Percentiles rank a stretch among this genome's conserved stretches.
Conservation (phyloP, 2,329 filamentous ascomycete species). For the Curvularia eragrostidis region DNA sequence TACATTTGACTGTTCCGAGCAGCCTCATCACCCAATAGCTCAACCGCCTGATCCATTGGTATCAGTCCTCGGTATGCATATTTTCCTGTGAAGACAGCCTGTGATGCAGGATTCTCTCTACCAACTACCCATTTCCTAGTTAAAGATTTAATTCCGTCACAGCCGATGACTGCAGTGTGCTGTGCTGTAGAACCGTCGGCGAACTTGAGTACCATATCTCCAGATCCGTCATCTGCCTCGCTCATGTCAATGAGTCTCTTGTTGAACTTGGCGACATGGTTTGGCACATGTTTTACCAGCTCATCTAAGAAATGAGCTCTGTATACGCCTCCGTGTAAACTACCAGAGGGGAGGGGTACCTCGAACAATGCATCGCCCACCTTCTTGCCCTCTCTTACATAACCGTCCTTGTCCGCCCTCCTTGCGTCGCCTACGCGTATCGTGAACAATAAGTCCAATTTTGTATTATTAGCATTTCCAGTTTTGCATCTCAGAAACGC, state of each 20-base stretch:
- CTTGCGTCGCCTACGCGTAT: slow-evolving; percentile 43
- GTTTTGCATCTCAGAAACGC: slow-evolving; percentile 55
- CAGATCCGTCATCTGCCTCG: slow-evolving; percentile 39
- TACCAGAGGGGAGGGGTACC: slow-evolving; percentile 29
- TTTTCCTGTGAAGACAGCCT: slow-evolving; percentile 63
- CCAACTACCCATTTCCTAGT: slow-evolving; percentile 63
- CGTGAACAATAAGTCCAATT: slow-evolving; percentile 39
- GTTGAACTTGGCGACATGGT: slow-evolving; percentile 52
- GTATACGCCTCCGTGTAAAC: slow-evolving; percentile 51
- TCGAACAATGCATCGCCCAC: slow-evolving; percentile 44
- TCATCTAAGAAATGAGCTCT: slow-evolving; percentile 60
- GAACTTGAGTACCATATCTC: slow-evolving; percentile 51
- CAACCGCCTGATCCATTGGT: slow-evolving; percentile 63
- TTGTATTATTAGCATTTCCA: slow-evolving; percentile 42
- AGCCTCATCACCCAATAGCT: slow-evolving; percentile 59
- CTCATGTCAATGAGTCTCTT: slow-evolving; percentile 49
- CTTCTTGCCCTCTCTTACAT: slow-evolving; percentile 37
- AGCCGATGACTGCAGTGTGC: slow-evolving; percentile 64
- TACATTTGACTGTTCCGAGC: slow-evolving; percentile 64
- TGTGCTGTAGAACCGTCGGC: slow-evolving; percentile 56
- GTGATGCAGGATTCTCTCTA: slow-evolving; percentile 49
- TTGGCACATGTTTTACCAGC: slow-evolving; percentile 57
- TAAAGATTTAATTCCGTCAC: slow-evolving; percentile 69
- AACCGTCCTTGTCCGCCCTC: slow-evolving; percentile 40
- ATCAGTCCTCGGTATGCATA: slow-evolving; percentile 69